These are phyloP conservation scores for Coemansia guatemalensis DNA, from an alignment of 192 early-diverging fungal genomes.

Conservation along the genomic window DNA sequence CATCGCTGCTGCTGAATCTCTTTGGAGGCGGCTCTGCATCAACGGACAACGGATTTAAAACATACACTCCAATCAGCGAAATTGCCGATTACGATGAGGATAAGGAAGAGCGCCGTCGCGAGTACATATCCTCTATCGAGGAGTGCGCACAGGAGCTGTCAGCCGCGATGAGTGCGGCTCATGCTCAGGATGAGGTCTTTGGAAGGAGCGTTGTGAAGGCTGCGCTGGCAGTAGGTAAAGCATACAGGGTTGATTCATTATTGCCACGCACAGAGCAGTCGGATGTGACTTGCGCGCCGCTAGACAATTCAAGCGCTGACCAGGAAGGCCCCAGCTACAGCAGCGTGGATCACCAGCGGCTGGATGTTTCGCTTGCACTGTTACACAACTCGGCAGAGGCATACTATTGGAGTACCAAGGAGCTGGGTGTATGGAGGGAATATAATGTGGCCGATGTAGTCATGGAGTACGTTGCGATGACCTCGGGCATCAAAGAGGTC, in stretches of 20 bases:
- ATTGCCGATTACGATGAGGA: conserved; percentile 52
- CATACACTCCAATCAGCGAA: conserved; percentile 43
- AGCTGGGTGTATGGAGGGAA: conserved; percentile 45
- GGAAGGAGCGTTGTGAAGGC: conserved; percentile 39
- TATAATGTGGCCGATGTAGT: conserved; percentile 43
- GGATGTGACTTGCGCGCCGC: not conserved
- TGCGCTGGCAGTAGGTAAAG: conserved; percentile 28
- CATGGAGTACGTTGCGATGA: conserved; percentile 39
- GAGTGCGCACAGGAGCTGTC: conserved; percentile 31
- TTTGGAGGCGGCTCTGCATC: conserved; percentile 22
- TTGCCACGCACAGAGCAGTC: not conserved
- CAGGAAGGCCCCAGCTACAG: not conserved
- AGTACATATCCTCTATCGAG: conserved; percentile 35
- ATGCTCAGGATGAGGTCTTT: conserved; percentile 35
- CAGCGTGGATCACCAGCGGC: conserved; percentile 27
- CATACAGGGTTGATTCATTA: conserved; percentile 21
- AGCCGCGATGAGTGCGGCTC: conserved; percentile 27
- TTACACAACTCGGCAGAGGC: conserved; percentile 41
- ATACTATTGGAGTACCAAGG: conserved; percentile 45
- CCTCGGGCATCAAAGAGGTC: conserved; percentile 34
- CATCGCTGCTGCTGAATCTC: conserved; percentile 37
- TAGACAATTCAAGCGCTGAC: not conserved
- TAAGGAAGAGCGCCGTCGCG: conserved; percentile 46
- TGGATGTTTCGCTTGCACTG: conserved; percentile 36
- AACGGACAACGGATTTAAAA: conserved; percentile 26